Percentiles rank a stretch among this genome's conserved stretches.
phyloP scores from a whole-genome alignment of 495 filamentous ascomycete genomes.

The Penicillium waksmanii region DNA sequence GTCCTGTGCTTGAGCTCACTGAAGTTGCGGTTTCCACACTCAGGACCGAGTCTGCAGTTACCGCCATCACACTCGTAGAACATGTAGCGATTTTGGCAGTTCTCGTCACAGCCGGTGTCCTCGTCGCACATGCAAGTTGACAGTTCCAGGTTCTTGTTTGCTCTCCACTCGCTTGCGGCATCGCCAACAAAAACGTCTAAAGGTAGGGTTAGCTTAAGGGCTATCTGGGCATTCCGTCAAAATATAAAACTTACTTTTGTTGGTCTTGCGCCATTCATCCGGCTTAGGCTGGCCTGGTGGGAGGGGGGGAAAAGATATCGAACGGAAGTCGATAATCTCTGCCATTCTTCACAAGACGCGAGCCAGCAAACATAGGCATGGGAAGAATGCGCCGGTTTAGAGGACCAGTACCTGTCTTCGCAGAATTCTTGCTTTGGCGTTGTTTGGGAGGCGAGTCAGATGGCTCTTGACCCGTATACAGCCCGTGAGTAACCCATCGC shows the following conservation, averaged over 20 bases:
- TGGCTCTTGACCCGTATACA: conserved; percentile 86
- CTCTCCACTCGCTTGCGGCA: conserved; percentile 82
- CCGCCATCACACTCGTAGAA: conserved; percentile 92
- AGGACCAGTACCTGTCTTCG: conserved; percentile 45
- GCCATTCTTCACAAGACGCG: conserved; percentile 61
- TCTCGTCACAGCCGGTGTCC: conserved; percentile 81
- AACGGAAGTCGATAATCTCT: conserved; percentile 88
- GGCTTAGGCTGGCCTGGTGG: conserved; percentile 86
- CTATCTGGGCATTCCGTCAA: not conserved
- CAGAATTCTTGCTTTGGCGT: conserved; percentile 58
- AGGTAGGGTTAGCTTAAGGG: conserved; percentile 22
- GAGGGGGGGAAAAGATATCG: conserved; percentile 85
- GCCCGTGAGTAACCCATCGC: conserved; percentile 76
- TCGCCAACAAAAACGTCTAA: conserved; percentile 92
- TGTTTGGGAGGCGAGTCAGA: conserved; percentile 67
- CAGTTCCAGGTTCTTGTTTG: conserved; percentile 70
- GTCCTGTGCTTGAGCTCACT: conserved; percentile 74
- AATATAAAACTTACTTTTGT: conserved; percentile 69
- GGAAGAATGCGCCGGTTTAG: conserved; percentile 56
- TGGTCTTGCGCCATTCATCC: conserved; percentile 85
- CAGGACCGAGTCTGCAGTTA: conserved; percentile 77
- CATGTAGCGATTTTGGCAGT: conserved; percentile 94
- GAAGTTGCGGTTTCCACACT: conserved; percentile 87
- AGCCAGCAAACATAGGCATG: conserved; percentile 68
- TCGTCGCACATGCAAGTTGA: conserved; percentile 80